Evolutionary conservation across 306 rosid genomes (phyloP), one percentile per base, ranked within the genome.

Genomic region (Senna siamea): DNA sequence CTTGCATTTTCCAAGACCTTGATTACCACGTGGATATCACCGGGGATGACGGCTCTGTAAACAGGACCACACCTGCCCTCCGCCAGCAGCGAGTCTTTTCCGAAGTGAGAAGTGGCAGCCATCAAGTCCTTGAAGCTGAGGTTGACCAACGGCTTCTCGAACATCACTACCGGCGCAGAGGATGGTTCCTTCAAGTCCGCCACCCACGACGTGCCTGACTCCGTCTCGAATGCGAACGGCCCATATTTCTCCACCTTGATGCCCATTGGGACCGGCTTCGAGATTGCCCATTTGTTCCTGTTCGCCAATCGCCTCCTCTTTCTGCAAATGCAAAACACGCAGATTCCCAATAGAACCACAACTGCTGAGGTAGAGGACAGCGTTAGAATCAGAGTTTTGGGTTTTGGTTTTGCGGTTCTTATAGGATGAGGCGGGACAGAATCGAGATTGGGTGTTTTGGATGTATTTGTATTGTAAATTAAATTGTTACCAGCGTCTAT

Each of bases 11-110:
- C 97, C 46, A 94, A 65, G 5, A 94, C 95, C 54, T 94, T 94
- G 80, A 94, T 94, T 9, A 92, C 97, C 92, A 94, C 92, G 96
- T 92, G 96, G 81, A 94, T 77, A 6, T 94, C 99, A 0, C 99
- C 97, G 0, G 96, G 90, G 0, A 94, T 71, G 1, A 94, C 93
- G 19, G 97, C 96, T 8, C 90, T 81, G 78, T 94, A 94, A 1
- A 92, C 97, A 14, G 99, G 99, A 65, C 97, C 99, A 76, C 97
- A 92, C 74, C 97, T 83, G 0, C 97, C 97, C 51, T 94, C 92
- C 0, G 96, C 93, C 0, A 94, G 92, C 48, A 84, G 90, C n/a
- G 97, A 89, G 80, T 94, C 99, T 52, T 86, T 88, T 9, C 99
- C 99, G 72, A 94, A 94, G 81, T 88, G 91, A 75, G 99, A 92